Evolutionary conservation across 2,329 filamentous ascomycete genomes (phyloP), one percentile per base, ranked within the genome.

Genomic region (Aspergillus puulaauensis): DNA sequence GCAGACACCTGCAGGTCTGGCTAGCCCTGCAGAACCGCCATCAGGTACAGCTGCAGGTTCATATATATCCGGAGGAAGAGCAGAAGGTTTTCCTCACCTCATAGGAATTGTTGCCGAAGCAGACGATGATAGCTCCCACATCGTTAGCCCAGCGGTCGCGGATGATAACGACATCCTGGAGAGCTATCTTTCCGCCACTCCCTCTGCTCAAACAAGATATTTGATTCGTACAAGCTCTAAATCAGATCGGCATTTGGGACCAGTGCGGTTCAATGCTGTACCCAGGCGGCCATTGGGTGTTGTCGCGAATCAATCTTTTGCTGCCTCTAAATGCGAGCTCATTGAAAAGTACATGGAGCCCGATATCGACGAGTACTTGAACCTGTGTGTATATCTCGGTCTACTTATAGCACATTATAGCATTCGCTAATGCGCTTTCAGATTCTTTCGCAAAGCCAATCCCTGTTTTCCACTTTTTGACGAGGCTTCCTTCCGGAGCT

Each of bases 401-500:
- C 46, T 4, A 44, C 3, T n/a, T 33, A 3, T 14, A 6, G 5
- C 35, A 12, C 2, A 8, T 39, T 9, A 11, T 31, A 31, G 17
- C 21, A 14, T 35, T 6, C 17, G 19, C 19, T 53, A 39, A 53
- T 14, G 8, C n/a, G 27, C 12, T 27, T 47, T 7, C 37, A 82
- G 79, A 6, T 83, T 82, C 64, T 82, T 83, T 56, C 64, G 68
- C 9, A 77, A 80, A 52, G 74, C 79, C 8, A 82, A 86, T 63
- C 70, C 70, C 4, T 83, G 81, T 27, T 80, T 86, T 48, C 84
- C 84, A 0, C 63, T 86, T 0, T 70, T 86, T 1, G 81, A 86
- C 48, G 78, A 82, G 56, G 61, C 67, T 0, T 77, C 78, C 0
- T 82, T 85, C 51, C 69, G 75, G 12, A 69, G 66, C 1, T 75